Base-by-base conservation (phyloP, 1,139 yeast genomes). In the Candida mesenterica region DNA sequence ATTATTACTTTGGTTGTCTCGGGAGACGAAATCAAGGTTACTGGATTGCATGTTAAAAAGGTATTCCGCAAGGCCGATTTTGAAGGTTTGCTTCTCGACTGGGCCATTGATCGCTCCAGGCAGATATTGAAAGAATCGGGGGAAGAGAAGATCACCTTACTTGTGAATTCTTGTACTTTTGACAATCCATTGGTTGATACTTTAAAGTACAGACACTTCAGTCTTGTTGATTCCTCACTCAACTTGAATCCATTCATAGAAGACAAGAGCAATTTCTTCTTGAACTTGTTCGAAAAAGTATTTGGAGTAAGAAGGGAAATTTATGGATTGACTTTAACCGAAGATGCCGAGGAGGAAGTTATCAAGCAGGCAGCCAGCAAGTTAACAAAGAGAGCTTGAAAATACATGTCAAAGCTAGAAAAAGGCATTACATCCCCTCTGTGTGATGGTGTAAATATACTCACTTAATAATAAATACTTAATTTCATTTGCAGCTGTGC, bases 61-160 rank as follows among this genome's bases (percentile, higher is more conserved):
- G 89, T 82, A 3, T 83, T 82, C 52, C 57, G 69, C 29, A 70
- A 67, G 41, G 77, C 82, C 9, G 88, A 83, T 27, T 73, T 84
- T 39, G 70, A 82, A 24, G 71, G 71, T 33, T 81, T 82, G 45
- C 62, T 82, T 41, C 46, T 82, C 20, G 79, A 72, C 36, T 79
- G 83, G 82, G 75, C 82, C 5, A 61, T 75, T 38, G 46, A 64
- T 24, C 69, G 82, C 50, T 62, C 82, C 10, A 62, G 69, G 39
- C 57, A 57, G 24, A 53, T 79, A 32, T 65, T 59, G 41, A 57
- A 52, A 32, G 59, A 55, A n/a, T 49, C 53, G 28, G 53, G 51
- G 31, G 53, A 53, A 33, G 36, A 55, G 19, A 59, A 58, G 45
- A 56, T 79, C 17, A 54, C 53, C 14, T 45, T 70, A 16, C 38